Conservation (phyloP, 768 basidiomycete genomes). For the Gyrodon lividus region DNA sequence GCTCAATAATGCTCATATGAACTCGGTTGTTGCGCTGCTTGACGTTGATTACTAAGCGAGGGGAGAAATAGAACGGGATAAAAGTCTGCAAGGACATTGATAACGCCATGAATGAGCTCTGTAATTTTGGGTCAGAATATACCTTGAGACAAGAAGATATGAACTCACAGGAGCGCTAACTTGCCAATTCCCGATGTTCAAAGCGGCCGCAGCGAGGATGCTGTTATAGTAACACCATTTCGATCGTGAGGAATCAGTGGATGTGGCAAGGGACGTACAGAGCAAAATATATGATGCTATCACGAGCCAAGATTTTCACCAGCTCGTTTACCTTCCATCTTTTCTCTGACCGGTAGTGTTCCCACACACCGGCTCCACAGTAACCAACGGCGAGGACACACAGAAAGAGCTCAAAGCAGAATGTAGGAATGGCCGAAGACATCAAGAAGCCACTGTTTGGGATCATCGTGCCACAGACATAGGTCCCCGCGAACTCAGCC, state of each 20-base stretch:
- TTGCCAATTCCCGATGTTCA: slow-evolving; percentile 1
- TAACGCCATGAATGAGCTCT: slow-evolving; percentile 10
- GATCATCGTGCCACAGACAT: slow-evolving; percentile 3
- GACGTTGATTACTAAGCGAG: slow-evolving; percentile 19
- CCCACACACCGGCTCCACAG: slow-evolving; percentile 3
- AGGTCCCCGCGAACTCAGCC: neutral
- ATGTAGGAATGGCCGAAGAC: slow-evolving; percentile 4
- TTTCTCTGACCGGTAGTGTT: neutral
- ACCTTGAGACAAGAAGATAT: neutral
- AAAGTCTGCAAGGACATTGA: slow-evolving; percentile 16
- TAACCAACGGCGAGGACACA: slow-evolving; percentile 16
- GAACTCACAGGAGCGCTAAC: neutral
- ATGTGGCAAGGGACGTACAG: slow-evolving; percentile 8
- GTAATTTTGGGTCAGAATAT: neutral
- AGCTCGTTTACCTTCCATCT: slow-evolving; percentile 7
- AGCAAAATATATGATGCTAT: slow-evolving; percentile 19
- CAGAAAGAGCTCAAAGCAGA: slow-evolving; percentile 16
- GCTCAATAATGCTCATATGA: slow-evolving; percentile 1
- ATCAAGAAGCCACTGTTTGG: neutral
- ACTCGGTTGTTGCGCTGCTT: slow-evolving; percentile 10
- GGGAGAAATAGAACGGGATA: slow-evolving; percentile 16
- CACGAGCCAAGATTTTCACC: slow-evolving; percentile 14
- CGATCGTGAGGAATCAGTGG: neutral
- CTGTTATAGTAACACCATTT: slow-evolving; percentile 1
- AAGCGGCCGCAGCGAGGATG: neutral